phyloP scores from a whole-genome alignment of 352 stramenopile genomes.

The Elongisporangium undulatum region DNA sequence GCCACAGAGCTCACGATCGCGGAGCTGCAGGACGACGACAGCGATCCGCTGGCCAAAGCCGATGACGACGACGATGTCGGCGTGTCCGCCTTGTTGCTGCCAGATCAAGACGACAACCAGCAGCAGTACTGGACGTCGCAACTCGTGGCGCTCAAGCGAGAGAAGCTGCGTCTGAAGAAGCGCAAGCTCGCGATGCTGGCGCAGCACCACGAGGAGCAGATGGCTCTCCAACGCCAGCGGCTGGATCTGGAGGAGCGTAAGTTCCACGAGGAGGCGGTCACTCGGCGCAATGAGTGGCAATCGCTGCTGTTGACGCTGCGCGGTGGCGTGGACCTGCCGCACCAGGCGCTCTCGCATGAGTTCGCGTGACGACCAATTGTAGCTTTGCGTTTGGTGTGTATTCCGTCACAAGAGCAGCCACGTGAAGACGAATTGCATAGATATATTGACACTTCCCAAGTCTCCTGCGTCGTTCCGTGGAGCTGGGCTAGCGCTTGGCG shows the following conservation, averaged over 20 bases:
- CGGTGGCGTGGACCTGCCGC: background rate
- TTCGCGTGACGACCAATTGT: background rate
- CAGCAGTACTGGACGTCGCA: constrained; percentile 14
- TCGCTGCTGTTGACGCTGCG: constrained; percentile 7
- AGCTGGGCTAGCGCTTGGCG: background rate
- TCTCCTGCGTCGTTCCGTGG: background rate
- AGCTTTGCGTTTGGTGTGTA: background rate
- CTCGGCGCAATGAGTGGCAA: constrained; percentile 12
- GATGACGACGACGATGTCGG: constrained; percentile 1
- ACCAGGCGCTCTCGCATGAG: background rate
- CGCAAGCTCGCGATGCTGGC: constrained; percentile 29
- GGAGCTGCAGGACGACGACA: constrained; percentile 4
- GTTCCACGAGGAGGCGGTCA: constrained; percentile 11
- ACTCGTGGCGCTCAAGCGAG: constrained; percentile 23
- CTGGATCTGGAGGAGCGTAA: constrained; percentile 17
- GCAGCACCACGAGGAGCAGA: constrained; percentile 29
- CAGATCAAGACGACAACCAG: constrained; percentile 3
- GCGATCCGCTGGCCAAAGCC: background rate
- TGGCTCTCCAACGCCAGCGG: constrained; percentile 24
- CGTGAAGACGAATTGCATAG: background rate
- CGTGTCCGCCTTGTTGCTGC: background rate
- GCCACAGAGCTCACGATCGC: background rate
- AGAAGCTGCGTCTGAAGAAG: constrained; percentile 41
- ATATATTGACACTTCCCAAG: background rate
- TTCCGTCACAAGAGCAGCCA: background rate